Conservation (phyloP, 1,139 yeast genomes). For the Pichia sp. region DNA sequence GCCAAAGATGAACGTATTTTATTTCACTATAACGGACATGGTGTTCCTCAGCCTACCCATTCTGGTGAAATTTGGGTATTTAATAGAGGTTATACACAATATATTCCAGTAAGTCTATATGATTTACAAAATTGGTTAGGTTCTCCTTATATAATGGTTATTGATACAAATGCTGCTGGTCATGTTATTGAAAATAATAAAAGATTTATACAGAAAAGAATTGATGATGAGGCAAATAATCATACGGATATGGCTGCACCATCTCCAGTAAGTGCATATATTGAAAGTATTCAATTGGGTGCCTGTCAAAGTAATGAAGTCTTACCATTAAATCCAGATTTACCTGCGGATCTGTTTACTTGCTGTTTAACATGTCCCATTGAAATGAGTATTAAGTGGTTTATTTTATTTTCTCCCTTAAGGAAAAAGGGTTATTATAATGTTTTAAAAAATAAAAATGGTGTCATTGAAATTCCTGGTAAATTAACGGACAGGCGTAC, state of each 20-base stretch:
- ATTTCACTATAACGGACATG: constrained; percentile 97
- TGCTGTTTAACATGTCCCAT: constrained; percentile 95
- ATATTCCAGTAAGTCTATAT: constrained; percentile 88
- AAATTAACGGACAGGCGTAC: constrained; percentile 88
- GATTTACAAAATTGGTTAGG: constrained; percentile 97
- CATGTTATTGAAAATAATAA: constrained; percentile 87
- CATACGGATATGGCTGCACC: constrained; percentile 48
- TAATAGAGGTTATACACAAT: constrained; percentile 93
- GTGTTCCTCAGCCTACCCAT: constrained; percentile 96
- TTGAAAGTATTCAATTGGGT: constrained; percentile 88
- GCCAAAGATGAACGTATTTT: constrained; percentile 88
- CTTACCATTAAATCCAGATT: constrained; percentile 86
- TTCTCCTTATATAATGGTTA: constrained; percentile 93
- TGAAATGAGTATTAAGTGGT: constrained; percentile 89
- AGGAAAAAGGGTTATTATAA: constrained; percentile 50
- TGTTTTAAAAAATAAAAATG: constrained; percentile 45
- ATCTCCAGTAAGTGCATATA: constrained; percentile 57
- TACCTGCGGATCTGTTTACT: constrained; percentile 94
- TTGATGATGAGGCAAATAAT: constrained; percentile 78
- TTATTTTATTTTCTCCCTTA: constrained; percentile 75
- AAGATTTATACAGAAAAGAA: constrained; percentile 83
- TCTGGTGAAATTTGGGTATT: constrained; percentile 99
- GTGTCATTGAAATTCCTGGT: constrained; percentile 77
- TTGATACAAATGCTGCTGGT: constrained; percentile 94
- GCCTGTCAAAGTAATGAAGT: constrained; percentile 86